These are phyloP conservation scores for Claviceps digitariae DNA, from an alignment of 2,329 filamentous ascomycete genomes.

Conservation along the genomic window DNA sequence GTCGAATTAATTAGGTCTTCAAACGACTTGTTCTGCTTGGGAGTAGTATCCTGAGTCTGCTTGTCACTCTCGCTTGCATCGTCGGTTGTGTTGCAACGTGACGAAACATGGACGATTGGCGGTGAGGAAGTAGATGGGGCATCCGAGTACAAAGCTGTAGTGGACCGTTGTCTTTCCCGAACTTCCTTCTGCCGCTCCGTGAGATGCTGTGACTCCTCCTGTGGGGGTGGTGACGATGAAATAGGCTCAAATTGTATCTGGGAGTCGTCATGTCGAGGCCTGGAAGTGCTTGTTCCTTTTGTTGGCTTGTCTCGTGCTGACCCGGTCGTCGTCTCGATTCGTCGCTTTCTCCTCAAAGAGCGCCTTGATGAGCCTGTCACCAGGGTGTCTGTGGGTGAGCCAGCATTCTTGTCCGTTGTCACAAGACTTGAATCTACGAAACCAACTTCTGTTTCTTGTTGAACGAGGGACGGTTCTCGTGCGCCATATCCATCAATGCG, in stretches of 20 bases:
- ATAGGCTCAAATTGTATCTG: constrained; percentile 67
- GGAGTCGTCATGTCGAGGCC: constrained; percentile 65
- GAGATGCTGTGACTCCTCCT: constrained; percentile 54
- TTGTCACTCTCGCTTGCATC: constrained; percentile 7
- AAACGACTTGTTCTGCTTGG: constrained; percentile 29
- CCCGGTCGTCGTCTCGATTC: constrained; percentile 16
- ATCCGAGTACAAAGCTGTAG: constrained; percentile 53
- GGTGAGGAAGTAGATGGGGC: constrained; percentile 39
- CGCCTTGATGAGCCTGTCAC: constrained; percentile 10
- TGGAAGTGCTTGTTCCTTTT: constrained; percentile 28
- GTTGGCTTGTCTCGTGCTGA: constrained; percentile 10
- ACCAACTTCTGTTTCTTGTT: constrained; percentile 34
- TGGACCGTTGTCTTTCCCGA: constrained; percentile 55
- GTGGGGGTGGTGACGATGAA: constrained; percentile 39
- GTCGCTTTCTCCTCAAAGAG: constrained; percentile 15
- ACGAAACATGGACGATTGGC: constrained; percentile 11
- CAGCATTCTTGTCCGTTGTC: constrained; percentile 15
- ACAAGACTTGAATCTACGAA: constrained; percentile 18
- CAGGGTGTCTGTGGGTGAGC: constrained; percentile 6
- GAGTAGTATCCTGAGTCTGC: constrained; percentile 27
- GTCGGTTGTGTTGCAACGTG: constrained; percentile 8
- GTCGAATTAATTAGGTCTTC: constrained; percentile 45
- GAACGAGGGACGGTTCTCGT: constrained; percentile 28
- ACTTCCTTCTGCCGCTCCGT: constrained; percentile 73
- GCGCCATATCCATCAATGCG: constrained; percentile 24